Conservation (phyloP, 2,329 filamentous ascomycete species). For the Tolypocladium ovalisporum region DNA sequence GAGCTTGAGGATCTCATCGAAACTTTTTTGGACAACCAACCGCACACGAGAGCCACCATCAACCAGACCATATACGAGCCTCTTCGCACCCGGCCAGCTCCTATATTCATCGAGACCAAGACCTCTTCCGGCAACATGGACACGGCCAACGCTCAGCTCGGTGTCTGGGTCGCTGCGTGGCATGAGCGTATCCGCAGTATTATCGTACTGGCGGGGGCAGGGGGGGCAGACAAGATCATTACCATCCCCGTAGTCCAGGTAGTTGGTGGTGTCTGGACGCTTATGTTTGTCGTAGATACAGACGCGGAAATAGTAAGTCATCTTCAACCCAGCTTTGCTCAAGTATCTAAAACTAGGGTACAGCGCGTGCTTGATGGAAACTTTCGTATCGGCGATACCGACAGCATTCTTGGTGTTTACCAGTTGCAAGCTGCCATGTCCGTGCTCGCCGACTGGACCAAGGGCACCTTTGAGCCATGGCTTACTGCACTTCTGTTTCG, state of each 20-base stretch:
- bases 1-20: no score
- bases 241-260: conserved; percentile 4
- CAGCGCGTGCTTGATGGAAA: conserved; percentile 2
- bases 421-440: no score
- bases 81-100: conserved; percentile 2
- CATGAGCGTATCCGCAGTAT: conserved; percentile 5
- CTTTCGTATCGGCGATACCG: conserved; percentile 2
- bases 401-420: conserved; percentile 1
- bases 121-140: conserved; percentile 1
- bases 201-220: no score
- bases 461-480: no score
- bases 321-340: no score
- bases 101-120: conserved; percentile 6
- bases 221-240: no score
- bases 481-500: no score
- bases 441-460: no score
- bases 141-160: conserved; percentile 3
- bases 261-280: conserved; percentile 2
- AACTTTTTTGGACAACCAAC: no score
- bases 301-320: conserved; percentile 4
- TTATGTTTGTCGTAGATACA: conserved; percentile 5
- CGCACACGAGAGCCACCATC: background rate
- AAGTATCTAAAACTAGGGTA: background rate
- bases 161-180: conserved; percentile 5
- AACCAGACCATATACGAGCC: conserved; percentile 1